Evolutionary conservation across 352 stramenopile species (phyloP).

Genomic region (Phytophthora pinifolia): DNA sequence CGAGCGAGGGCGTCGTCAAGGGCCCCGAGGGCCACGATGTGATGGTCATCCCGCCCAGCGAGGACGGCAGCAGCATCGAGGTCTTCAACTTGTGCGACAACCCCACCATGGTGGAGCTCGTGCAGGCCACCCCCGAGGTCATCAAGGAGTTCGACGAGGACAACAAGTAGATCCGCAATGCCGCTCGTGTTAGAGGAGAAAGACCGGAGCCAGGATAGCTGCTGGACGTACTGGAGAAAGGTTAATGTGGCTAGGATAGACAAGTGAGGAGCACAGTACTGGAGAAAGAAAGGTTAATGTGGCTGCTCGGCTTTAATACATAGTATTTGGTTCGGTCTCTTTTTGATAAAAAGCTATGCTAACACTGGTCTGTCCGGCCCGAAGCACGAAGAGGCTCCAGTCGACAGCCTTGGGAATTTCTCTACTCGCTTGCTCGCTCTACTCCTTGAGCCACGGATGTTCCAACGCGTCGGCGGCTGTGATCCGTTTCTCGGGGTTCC

Average conservation of each 20-base stretch:
- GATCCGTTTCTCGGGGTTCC: conserved; percentile 72
- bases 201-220: conserved; percentile 8
- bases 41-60: conserved; percentile 66
- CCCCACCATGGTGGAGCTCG: conserved; percentile 78
- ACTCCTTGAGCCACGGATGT: conserved; percentile 68
- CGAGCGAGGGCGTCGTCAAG: conserved; percentile 54
- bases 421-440: conserved; percentile 13
- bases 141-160: conserved; percentile 77
- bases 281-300: too few species aligned
- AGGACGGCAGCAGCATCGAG: conserved; percentile 63
- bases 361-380: conserved; percentile 12
- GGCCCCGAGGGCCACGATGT: conserved; percentile 67
- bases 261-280: too few species aligned
- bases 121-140: conserved; percentile 75
- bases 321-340: conserved; percentile 37
- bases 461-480: conserved; percentile 71
- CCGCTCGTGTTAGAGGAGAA: conserved; percentile 4
- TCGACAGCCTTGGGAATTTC: conserved; percentile 13
- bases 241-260: too few species aligned
- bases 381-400: conserved; percentile 5
- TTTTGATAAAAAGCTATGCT: conserved; percentile 36
- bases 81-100: conserved; percentile 86
- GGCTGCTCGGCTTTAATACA: conserved; percentile 34
- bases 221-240: conserved; percentile 3
- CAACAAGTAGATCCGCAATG: conserved; percentile 14